Evolutionary conservation across 2,329 filamentous ascomycete species (phyloP), one percentile per base, ranked within the genome.

Genomic region (Escovopsis sp.): DNA sequence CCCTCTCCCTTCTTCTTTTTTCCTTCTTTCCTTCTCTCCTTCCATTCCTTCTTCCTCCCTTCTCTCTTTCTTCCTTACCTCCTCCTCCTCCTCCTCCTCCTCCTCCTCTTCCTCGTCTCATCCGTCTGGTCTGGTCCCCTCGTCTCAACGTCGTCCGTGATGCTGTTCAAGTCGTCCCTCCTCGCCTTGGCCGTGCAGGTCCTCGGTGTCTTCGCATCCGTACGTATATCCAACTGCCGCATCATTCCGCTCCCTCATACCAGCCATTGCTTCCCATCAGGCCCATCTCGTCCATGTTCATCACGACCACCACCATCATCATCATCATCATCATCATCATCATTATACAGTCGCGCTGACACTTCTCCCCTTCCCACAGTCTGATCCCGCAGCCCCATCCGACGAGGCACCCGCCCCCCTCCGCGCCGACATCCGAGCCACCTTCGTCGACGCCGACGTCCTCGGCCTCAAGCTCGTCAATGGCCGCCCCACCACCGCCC

Each of bases 391-490:
- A 28, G 16, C 16, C 16, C n/a, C 43, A 13, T 27, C 33, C 16
- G 15, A 27, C 11, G 37, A 31, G 27, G 27, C 35, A 39, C 14
- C 34, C 42, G 16, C 35, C 39, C 13, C 47, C 44, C 57, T 80
- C 49, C 72, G 75, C 43, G 76, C 81, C 56, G 71, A 76, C 36
- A 61, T 79, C 48, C 68, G 69, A 45, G 70, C 78, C 40, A 66
- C 65, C 56, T 72, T 76, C 65, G 62, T 72, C 60, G 65, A 79
- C 53, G 56, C 77, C 64, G 84, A 92, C 65, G 78, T 93, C 60
- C 90, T 94, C 48, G 90, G 88, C 50, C 76, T 96, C 48, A 94
- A 93, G 72, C 76, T 96, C 47, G 73, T 96, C 66, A 98, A 98
- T 56, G 85, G 86, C 52, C 78, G 79, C 45, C 75, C 85, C 29